A percentile compares a stretch with the other conserved stretches of the same genome.
Conservation (phyloP, 257 asterid species). For the Oldenlandia corymbosa region DNA sequence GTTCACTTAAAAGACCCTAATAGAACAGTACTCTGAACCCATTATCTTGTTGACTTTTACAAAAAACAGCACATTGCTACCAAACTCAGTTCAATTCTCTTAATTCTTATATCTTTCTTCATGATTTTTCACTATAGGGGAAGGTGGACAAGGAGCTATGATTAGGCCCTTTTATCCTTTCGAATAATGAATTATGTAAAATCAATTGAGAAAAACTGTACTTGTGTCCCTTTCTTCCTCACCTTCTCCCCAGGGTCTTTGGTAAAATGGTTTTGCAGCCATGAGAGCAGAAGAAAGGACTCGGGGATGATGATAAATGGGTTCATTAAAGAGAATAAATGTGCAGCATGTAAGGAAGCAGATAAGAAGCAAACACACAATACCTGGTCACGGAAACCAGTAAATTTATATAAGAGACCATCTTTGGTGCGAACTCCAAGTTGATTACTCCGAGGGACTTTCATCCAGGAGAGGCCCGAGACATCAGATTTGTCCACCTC, state of each 20-base stretch:
- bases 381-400: slow-evolving; percentile 95
- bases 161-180: background rate
- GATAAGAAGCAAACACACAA: too few species aligned
- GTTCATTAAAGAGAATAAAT: background rate
- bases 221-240: background rate
- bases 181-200: too few species aligned
- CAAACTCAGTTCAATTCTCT: background rate
- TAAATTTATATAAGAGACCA: slow-evolving; percentile 81
- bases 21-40: too few species aligned
- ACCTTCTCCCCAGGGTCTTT: too few species aligned
- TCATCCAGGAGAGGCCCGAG: slow-evolving; percentile 82
- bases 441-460: slow-evolving; percentile 84
- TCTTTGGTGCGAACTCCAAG: slow-evolving; percentile 87
- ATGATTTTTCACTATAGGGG: background rate
- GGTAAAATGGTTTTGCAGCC: background rate
- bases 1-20: too few species aligned
- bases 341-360: background rate
- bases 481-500: slow-evolving; percentile 82
- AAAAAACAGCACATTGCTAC: background rate
- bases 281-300: background rate
- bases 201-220: too few species aligned
- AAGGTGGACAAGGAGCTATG: background rate
- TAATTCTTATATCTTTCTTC: background rate
- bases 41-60: background rate
- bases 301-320: background rate